Evolutionary conservation across 2,329 filamentous ascomycete genomes (phyloP).

Genomic region (Dactylonectria estremocensis): DNA sequence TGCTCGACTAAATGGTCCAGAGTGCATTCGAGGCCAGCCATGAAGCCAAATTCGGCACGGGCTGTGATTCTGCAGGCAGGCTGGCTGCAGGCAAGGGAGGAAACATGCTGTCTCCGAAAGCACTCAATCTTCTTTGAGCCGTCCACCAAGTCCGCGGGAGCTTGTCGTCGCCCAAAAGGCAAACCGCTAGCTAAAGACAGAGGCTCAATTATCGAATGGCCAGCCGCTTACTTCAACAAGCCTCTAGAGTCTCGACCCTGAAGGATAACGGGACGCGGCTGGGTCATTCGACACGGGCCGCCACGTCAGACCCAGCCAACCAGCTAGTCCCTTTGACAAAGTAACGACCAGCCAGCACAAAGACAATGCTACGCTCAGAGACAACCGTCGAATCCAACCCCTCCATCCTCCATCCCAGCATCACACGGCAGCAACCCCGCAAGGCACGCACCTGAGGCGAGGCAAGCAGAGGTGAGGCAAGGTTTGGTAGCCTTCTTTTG

Average conservation of each 20-base stretch:
- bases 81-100: conserved; percentile 30
- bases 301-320: conserved; percentile 40
- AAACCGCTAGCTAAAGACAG: conserved; percentile 15
- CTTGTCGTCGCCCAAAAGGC: conserved; percentile 39
- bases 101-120: conserved; percentile 18
- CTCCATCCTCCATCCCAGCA: conserved; percentile 19
- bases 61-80: conserved; percentile 38
- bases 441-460: conserved; percentile 9
- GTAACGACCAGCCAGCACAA: neutral
- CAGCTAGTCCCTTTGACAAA: conserved; percentile 23
- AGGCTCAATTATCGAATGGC: conserved; percentile 9
- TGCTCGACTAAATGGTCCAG: conserved; percentile 13
- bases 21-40: conserved; percentile 42
- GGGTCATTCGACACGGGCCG: conserved; percentile 28
- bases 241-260: conserved; percentile 24
- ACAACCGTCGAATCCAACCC: conserved; percentile 15
- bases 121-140: conserved; percentile 19
- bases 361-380: conserved; percentile 12
- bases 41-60: conserved; percentile 38
- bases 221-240: conserved; percentile 30
- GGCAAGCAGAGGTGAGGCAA: conserved; percentile 14
- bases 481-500: conserved; percentile 27
- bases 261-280: conserved; percentile 23
- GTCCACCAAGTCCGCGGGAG: conserved; percentile 37
- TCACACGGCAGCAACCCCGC: conserved; percentile 25